A percentile compares a stretch with the other conserved stretches of the same genome.
These are phyloP conservation scores for Ottelia alismoides DNA, from an alignment of 106 monocot species.

Conservation along the genomic window DNA sequence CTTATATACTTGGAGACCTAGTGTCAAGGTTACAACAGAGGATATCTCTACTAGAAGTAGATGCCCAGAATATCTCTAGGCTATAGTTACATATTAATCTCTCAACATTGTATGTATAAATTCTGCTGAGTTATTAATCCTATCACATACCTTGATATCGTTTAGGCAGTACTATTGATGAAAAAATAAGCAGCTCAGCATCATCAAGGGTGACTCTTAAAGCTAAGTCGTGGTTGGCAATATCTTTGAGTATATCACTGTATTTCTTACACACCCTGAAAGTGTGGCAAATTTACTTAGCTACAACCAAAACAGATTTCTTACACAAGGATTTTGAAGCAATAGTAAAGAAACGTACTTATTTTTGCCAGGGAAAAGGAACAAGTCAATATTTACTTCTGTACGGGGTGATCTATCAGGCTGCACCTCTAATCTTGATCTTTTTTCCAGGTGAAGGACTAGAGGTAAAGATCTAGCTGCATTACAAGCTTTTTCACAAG, in stretches of 20 bases:
- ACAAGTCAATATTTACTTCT: slow-evolving; percentile 3
- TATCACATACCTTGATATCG: neutral
- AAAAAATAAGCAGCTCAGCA: slow-evolving; percentile 6
- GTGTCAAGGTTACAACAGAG: too few relatives aligned
- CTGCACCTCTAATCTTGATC: neutral
- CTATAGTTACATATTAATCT: too few relatives aligned
- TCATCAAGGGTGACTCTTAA: slow-evolving; percentile 6
- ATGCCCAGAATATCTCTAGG: too few relatives aligned
- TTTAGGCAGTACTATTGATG: slow-evolving; percentile 2
- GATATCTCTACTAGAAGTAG: too few relatives aligned
- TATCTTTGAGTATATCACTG: neutral
- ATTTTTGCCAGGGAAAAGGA: too few relatives aligned
- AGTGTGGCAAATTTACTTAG: too few relatives aligned
- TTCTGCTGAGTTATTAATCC: too few relatives aligned
- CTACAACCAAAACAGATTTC: too few relatives aligned
- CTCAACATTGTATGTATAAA: too few relatives aligned
- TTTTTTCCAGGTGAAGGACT: neutral
- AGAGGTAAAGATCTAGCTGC: neutral
- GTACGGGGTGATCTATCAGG: neutral
- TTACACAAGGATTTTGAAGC: too few relatives aligned
- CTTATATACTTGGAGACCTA: too few relatives aligned
- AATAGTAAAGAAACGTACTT: too few relatives aligned
- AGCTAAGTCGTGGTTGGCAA: neutral
- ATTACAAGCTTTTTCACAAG: neutral
- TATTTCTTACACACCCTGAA: neutral